Evolutionary conservation across 495 filamentous ascomycete genomes (phyloP).

Genomic region (Penicillium bialowiezense): DNA sequence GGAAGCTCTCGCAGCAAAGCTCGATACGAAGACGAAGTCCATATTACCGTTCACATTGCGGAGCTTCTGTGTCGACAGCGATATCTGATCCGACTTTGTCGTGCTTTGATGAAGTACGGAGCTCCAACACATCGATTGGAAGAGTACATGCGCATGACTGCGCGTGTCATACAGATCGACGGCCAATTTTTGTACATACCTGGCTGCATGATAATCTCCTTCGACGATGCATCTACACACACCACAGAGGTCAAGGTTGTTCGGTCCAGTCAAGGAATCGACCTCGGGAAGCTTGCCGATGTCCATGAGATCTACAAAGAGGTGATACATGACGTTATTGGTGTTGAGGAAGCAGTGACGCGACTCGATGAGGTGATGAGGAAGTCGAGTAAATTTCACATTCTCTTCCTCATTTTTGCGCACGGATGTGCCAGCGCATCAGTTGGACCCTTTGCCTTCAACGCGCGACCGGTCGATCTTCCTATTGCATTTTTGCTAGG

Average conservation of each 20-base stretch:
- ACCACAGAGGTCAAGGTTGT: slow-evolving; percentile 93
- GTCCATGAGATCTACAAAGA: slow-evolving; percentile 90
- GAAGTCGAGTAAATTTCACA: slow-evolving; percentile 59
- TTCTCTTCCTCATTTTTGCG: slow-evolving; percentile 73
- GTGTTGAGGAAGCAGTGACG: slow-evolving; percentile 77
- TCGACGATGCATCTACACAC: slow-evolving; percentile 85
- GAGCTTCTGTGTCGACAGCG: slow-evolving; percentile 76
- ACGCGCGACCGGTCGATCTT: slow-evolving; percentile 81
- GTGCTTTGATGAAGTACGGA: slow-evolving; percentile 81
- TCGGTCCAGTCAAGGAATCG: slow-evolving; percentile 69
- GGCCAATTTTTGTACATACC: slow-evolving; percentile 91
- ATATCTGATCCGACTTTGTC: slow-evolving; percentile 82
- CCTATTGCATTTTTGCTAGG: slow-evolving; percentile 86
- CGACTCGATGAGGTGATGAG: slow-evolving; percentile 65
- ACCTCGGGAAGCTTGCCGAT: slow-evolving; percentile 81
- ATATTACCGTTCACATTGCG: slow-evolving; percentile 87
- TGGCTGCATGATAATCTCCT: slow-evolving; percentile 93
- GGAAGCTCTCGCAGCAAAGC: slow-evolving; percentile 45
- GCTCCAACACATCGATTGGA: slow-evolving; percentile 76
- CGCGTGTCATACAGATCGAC: slow-evolving; percentile 84
- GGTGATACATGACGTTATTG: slow-evolving; percentile 83
- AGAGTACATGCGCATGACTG: slow-evolving; percentile 88
- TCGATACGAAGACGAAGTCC: slow-evolving; percentile 63
- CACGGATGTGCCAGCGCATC: slow-evolving; percentile 79
- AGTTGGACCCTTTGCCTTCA: slow-evolving; percentile 87